A percentile compares a stretch with the other conserved stretches of the same genome.
Evolutionary conservation across 768 basidiomycete genomes (phyloP).

Genomic region (Dictyophora rubrovolvata): DNA sequence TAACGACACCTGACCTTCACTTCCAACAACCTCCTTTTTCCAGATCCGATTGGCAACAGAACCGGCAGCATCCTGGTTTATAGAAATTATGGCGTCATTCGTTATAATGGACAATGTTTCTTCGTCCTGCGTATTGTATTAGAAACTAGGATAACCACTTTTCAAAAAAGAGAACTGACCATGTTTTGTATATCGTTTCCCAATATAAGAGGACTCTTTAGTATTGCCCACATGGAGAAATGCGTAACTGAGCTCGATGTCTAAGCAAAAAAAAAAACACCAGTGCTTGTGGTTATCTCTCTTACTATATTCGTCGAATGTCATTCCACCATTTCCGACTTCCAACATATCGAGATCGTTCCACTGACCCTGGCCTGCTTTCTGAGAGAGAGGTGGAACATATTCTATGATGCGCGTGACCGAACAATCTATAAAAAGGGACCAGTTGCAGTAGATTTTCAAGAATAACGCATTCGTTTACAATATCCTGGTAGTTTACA

Average conservation of each 20-base stretch:
- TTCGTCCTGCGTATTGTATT: neutral
- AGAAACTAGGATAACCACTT: neutral
- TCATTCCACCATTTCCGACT: slow-evolving; percentile 25
- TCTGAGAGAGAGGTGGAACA: slow-evolving; percentile 25
- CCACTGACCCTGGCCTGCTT: slow-evolving; percentile 25
- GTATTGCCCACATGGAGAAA: slow-evolving; percentile 19
- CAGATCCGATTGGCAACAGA: neutral
- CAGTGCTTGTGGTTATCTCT: too few species aligned
- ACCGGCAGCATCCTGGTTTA: slow-evolving; percentile 16
- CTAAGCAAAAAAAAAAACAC: too few species aligned
- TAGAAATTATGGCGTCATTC: slow-evolving; percentile 15
- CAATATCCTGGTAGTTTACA: slow-evolving; percentile 30
- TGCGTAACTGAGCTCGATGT: slow-evolving; percentile 7
- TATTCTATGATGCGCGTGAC: slow-evolving; percentile 26
- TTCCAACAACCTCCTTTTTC: neutral
- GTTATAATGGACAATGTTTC: slow-evolving; percentile 15
- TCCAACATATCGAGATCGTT: slow-evolving; percentile 33
- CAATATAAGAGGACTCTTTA: slow-evolving; percentile 21
- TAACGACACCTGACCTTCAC: slow-evolving; percentile 18
- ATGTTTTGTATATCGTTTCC: slow-evolving; percentile 18
- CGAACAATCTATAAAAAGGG: slow-evolving; percentile 10
- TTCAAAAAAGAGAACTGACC: slow-evolving; percentile 1
- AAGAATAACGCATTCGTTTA: slow-evolving; percentile 12
- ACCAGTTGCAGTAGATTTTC: neutral
- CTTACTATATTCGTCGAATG: slow-evolving; percentile 29